These are phyloP conservation scores for Penicillium cosmopolitanum DNA, from an alignment of 495 filamentous ascomycete genomes.

Conservation along the genomic window DNA sequence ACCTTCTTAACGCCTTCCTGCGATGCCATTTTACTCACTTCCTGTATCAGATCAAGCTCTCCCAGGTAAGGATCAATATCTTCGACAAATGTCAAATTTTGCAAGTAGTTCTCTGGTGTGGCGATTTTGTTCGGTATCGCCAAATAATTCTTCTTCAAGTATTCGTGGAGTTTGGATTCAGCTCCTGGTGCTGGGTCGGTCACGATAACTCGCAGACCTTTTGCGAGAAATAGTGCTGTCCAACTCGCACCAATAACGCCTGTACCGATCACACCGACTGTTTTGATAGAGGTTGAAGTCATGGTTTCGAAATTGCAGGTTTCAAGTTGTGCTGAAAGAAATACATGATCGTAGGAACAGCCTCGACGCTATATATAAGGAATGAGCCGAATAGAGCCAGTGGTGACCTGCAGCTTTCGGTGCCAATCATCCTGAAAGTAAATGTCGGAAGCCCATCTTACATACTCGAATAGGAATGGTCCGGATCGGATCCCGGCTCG, in stretches of 20 bases:
- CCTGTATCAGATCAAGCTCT: conserved; percentile 21
- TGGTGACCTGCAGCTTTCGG: background rate
- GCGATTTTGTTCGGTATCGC: background rate
- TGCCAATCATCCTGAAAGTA: background rate
- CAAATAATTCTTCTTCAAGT: conserved; percentile 8
- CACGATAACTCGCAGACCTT: conserved; percentile 24
- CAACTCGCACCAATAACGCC: conserved; percentile 30
- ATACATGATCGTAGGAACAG: no score
- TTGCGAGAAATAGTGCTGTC: conserved; percentile 26
- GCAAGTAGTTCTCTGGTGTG: background rate
- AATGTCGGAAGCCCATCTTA: background rate
- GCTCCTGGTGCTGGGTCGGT: conserved; percentile 27
- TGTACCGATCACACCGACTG: conserved; percentile 25
- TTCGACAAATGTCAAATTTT: conserved; percentile 20
- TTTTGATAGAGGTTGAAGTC: conserved; percentile 3
- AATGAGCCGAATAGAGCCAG: background rate
- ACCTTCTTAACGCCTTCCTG: no score
- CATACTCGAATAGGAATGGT: background rate
- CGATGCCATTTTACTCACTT: conserved; percentile 10
- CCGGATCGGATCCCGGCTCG: conserved; percentile 1
- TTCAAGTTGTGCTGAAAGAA: background rate
- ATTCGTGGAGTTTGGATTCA: conserved; percentile 15
- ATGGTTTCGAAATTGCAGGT: background rate
- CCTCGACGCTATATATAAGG: background rate
- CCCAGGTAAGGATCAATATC: conserved; percentile 17